Conservation (phyloP, 2,329 filamentous ascomycete species). For the Cordyceps fumosorosea region DNA sequence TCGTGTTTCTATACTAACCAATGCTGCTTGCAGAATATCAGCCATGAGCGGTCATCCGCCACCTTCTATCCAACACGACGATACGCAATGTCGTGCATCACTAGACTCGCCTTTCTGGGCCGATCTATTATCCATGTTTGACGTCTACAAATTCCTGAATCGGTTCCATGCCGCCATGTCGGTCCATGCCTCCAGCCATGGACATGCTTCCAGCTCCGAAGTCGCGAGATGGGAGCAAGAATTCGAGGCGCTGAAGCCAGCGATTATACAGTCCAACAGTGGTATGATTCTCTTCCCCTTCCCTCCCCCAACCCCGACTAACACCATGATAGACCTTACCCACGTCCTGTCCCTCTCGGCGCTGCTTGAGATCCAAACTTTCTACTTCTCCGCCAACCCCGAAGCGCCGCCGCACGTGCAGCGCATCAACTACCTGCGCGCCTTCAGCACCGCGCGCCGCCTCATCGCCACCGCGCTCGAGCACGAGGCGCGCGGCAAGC, state of each 20-base stretch:
- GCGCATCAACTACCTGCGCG: slow-evolving; percentile 38
- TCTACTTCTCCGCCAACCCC: slow-evolving; percentile 43
- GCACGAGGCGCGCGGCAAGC: slow-evolving; percentile 33
- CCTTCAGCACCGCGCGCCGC: slow-evolving; percentile 41
- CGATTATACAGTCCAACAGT: slow-evolving; percentile 40
- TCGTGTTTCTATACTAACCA: neutral
- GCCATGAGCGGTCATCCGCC: slow-evolving; percentile 41
- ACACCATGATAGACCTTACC: slow-evolving; percentile 33
- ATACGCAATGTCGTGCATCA: slow-evolving; percentile 35
- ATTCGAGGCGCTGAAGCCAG: slow-evolving; percentile 39
- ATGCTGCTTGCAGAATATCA: slow-evolving; percentile 25
- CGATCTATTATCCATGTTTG: slow-evolving; percentile 37
- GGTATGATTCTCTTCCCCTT: slow-evolving; percentile 28
- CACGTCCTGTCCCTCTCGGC: slow-evolving; percentile 43
- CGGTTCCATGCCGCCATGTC: slow-evolving; percentile 41
- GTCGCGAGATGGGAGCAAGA: slow-evolving; percentile 46
- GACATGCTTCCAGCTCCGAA: slow-evolving; percentile 39
- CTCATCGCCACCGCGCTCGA: slow-evolving; percentile 36
- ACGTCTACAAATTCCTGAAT: slow-evolving; percentile 46
- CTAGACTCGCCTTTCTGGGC: slow-evolving; percentile 35
- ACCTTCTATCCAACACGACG: slow-evolving; percentile 44
- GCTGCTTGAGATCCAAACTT: slow-evolving; percentile 46
- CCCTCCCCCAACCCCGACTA: neutral
- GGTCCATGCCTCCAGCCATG: slow-evolving; percentile 39
- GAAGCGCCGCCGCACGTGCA: slow-evolving; percentile 32